A percentile compares a stretch with the other conserved stretches of the same genome.
Conservation (phyloP, 2,329 filamentous ascomycete genomes). For the Coniochaeta pulveracea region DNA sequence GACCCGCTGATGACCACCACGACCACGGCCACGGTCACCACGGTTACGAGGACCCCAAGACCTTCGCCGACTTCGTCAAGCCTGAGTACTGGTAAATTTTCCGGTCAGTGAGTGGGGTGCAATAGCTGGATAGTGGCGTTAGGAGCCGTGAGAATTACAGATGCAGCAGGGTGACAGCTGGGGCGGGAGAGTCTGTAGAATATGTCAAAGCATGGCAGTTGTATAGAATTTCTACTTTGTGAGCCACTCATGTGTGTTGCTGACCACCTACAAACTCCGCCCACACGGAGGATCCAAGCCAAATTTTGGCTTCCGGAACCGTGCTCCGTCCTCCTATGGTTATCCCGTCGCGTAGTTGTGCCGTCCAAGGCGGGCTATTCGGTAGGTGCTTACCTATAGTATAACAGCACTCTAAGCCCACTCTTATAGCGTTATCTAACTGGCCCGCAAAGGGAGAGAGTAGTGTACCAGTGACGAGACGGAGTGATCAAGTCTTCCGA, state of each 20-base stretch:
- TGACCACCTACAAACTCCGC: too few relatives aligned
- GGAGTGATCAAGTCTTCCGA: too few relatives aligned
- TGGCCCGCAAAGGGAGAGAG: too few relatives aligned
- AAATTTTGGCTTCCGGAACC: too few relatives aligned
- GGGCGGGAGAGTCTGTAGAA: conserved; percentile 25
- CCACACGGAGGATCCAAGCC: too few relatives aligned
- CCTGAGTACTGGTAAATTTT: conserved; percentile 72
- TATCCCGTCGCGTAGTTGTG: too few relatives aligned
- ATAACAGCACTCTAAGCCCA: too few relatives aligned
- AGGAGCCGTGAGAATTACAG: conserved; percentile 3
- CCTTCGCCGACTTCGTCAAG: conserved; percentile 91
- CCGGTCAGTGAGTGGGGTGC: background rate
- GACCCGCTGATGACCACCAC: conserved; percentile 56
- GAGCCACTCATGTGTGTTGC: background rate
- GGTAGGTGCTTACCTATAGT: too few relatives aligned
- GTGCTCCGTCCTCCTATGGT: too few relatives aligned
- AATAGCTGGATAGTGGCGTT: conserved; percentile 1
- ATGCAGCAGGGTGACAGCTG: background rate
- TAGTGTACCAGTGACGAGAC: too few relatives aligned
- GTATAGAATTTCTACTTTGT: conserved; percentile 14
- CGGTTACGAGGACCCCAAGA: conserved; percentile 79
- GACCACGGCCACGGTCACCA: conserved; percentile 35
- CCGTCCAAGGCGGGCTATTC: too few relatives aligned
- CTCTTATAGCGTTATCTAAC: too few relatives aligned
- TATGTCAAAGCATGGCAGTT: conserved; percentile 13